A percentile compares a stretch with the other conserved stretches of the same genome.
phyloP scores from a whole-genome alignment of 257 asterid genomes.

The Nicotiana sylvestris region DNA sequence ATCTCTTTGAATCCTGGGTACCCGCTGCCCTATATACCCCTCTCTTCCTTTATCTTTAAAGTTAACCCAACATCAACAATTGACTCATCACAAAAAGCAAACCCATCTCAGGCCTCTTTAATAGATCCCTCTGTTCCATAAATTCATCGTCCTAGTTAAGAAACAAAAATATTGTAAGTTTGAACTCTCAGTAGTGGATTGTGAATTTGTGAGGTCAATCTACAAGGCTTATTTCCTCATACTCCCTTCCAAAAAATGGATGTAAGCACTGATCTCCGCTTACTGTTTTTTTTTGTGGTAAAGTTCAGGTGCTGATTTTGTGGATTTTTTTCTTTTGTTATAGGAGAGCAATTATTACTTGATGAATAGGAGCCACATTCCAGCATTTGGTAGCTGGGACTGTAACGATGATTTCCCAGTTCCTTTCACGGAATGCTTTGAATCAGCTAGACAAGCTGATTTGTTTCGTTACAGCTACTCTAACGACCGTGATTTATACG shows the following conservation, averaged over 20 bases:
- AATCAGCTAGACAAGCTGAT: slow-evolving; percentile 51
- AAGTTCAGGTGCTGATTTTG: neutral
- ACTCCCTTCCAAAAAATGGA: neutral
- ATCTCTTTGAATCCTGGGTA: too few relatives aligned
- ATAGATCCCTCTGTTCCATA: neutral
- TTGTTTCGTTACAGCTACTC: slow-evolving; percentile 49
- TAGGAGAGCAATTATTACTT: slow-evolving; percentile 12
- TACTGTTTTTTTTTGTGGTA: neutral
- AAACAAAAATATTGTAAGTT: neutral
- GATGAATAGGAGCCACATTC: slow-evolving; percentile 49
- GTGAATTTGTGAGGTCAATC: neutral
- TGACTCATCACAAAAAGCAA: neutral
- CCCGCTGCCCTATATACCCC: too few relatives aligned
- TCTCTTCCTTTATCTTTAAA: neutral
- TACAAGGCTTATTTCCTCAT: neutral
- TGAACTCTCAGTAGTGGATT: neutral
- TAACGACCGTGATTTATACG: slow-evolving; percentile 67
- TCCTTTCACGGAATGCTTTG: slow-evolving; percentile 75
- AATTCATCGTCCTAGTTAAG: neutral
- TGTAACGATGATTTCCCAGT: slow-evolving; percentile 44
- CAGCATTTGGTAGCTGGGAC: slow-evolving; percentile 92
- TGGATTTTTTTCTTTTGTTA: neutral
- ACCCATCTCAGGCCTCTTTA: neutral
- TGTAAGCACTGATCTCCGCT: neutral
- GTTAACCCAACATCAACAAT: neutral